phyloP scores from a whole-genome alignment of 148 eudicot genomes.

The Polygonum maritimum region DNA sequence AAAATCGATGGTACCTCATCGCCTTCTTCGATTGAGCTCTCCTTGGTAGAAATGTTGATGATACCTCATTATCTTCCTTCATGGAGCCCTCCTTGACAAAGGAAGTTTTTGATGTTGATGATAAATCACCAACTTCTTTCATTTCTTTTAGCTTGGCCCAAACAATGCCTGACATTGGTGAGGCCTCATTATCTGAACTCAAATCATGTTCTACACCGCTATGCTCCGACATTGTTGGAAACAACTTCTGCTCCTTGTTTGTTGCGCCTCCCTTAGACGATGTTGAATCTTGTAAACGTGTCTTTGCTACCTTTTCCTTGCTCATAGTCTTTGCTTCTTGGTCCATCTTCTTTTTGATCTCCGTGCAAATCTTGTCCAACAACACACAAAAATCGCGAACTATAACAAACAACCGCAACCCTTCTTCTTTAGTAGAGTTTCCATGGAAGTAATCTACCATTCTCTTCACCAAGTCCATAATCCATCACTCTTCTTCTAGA shows the following conservation, averaged over 20 bases:
- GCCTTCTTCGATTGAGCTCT: background rate
- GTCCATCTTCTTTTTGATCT: constrained; percentile 26
- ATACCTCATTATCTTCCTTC: background rate
- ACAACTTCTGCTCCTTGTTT: background rate
- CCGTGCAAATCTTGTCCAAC: constrained; percentile 58
- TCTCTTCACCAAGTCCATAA: constrained; percentile 52
- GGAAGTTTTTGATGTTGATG: background rate
- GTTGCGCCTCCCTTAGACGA: background rate
- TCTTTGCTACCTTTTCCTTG: constrained; percentile 1
- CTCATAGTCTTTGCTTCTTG: constrained; percentile 13
- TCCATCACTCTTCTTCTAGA: constrained; percentile 58
- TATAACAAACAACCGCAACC: constrained; percentile 50
- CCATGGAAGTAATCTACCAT: constrained; percentile 88
- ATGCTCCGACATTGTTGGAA: background rate
- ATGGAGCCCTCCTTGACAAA: background rate
- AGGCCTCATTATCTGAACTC: background rate
- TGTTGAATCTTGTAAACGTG: background rate
- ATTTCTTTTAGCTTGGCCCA: background rate
- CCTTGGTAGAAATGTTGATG: background rate
- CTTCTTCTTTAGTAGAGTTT: constrained; percentile 63
- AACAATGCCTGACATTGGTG: background rate
- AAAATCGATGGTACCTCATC: no score
- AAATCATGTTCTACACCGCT: background rate
- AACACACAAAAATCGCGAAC: constrained; percentile 66
- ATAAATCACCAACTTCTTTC: background rate